Evolutionary conservation across 192 early-diverging fungal species (phyloP), one percentile per base, ranked within the genome.

Genomic region (Lobosporangium transversale): DNA sequence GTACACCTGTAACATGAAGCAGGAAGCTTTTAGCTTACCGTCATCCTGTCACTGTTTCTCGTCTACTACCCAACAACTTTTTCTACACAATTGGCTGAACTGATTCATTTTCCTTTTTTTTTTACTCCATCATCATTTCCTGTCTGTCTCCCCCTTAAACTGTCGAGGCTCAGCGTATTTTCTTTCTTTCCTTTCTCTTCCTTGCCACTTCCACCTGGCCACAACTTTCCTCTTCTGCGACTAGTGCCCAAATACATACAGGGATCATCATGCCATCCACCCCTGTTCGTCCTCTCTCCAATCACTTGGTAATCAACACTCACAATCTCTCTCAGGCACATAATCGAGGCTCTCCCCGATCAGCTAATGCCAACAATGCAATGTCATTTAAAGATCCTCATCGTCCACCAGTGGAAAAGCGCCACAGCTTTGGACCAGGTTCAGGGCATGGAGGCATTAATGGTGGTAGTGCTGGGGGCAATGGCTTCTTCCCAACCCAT

Each of bases 291-390:
- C 73, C 73, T 6, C 64, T 76, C 45, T 54, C 73, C 30, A 76
- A 66, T 20, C 71, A 75, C 42, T 58, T 75, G 26, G 62, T 75
- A 50, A 75, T 75, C 49, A 75, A 66, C 65, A 76, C 73, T 53
- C 73, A 76, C 27, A 76, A 76, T 29, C 65, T 76, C 35, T 76
- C 73, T 17, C 73, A 76, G 58, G 73, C 73, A 3, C 73, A 76
- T 31, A 76, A 76, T 40, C 58, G 73, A 37, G 73, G 73, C 5
- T 76, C 73, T 14, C 73, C 73, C 20, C 44, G 73, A 55, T 67
- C 64, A 12, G 73, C 73, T 47, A 62, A 32, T 48, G 59, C 63
- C 50, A 61, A 21, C 43, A 27, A 43, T 20, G 53, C 58, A 30
- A 11, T 57, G 58, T 18, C 58, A 20, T 49, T 76, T 36, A 76